Conservation (phyloP, 768 basidiomycete genomes). For the Tylopilus sp. region DNA sequence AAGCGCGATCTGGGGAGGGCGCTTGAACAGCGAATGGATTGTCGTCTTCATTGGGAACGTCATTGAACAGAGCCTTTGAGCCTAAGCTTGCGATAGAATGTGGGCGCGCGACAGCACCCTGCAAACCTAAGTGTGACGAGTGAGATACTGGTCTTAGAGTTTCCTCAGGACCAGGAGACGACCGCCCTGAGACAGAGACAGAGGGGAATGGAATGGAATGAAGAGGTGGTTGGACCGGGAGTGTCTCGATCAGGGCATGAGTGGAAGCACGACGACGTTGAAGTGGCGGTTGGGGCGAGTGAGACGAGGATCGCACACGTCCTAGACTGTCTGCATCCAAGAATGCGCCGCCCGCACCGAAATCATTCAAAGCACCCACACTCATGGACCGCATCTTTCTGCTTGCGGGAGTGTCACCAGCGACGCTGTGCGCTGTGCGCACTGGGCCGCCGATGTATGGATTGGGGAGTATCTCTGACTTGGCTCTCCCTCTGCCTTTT, state of each 20-base stretch:
- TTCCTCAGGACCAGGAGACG: conserved; percentile 45
- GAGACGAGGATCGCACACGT: conserved; percentile 60
- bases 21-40: conserved; percentile 36
- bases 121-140: conserved; percentile 32
- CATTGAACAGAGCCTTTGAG: conserved; percentile 44
- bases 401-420: conserved; percentile 37
- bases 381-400: conserved; percentile 62
- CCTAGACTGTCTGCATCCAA: conserved; percentile 38
- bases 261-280: conserved; percentile 51
- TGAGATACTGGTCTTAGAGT: conserved; percentile 34
- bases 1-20: conserved; percentile 38
- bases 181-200: conserved; percentile 43
- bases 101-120: conserved; percentile 40
- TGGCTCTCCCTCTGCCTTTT: conserved; percentile 39
- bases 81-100: conserved; percentile 52
- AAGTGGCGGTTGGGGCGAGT: conserved; percentile 37
- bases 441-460: conserved; percentile 36
- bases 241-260: conserved; percentile 44
- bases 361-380: conserved; percentile 57
- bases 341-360: conserved; percentile 46
- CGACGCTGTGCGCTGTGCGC: conserved; percentile 43
- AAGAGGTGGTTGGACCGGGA: conserved; percentile 38
- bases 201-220: conserved; percentile 66
- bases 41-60: conserved; percentile 31
- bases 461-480: conserved; percentile 41